These are phyloP conservation scores for Tetratostichococcus sp. DNA, from an alignment of 139 green algal genomes.

Conservation along the genomic window DNA sequence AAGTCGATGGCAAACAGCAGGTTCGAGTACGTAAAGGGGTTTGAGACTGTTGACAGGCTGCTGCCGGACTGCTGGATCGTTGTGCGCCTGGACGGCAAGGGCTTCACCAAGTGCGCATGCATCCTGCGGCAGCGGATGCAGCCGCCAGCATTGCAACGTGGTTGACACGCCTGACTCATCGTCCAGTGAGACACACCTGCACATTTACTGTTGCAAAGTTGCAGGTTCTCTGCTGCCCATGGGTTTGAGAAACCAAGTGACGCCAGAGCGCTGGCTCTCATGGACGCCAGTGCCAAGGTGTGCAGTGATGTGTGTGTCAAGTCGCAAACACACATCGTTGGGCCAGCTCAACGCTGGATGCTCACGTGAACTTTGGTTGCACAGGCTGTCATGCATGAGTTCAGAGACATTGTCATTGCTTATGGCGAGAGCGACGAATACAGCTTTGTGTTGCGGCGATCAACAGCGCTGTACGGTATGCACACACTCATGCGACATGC, in stretches of 20 bases:
- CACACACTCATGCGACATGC: too few relatives aligned
- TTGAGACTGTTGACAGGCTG: constrained; percentile 68
- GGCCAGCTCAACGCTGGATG: too few relatives aligned
- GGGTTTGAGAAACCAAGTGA: constrained; percentile 86
- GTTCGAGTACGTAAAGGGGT: constrained; percentile 84
- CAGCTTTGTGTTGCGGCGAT: constrained; percentile 75
- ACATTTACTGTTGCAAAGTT: too few relatives aligned
- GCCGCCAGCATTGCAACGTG: too few relatives aligned
- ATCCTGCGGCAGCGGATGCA: too few relatives aligned
- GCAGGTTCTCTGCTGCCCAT: constrained; percentile 74
- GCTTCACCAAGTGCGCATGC: constrained; percentile 79
- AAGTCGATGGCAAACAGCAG: constrained; percentile 64
- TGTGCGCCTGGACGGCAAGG: constrained; percentile 79
- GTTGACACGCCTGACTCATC: too few relatives aligned
- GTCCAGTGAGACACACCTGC: too few relatives aligned
- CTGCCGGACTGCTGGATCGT: constrained; percentile 83
- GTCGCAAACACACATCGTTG: too few relatives aligned
- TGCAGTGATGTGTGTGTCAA: not conserved
- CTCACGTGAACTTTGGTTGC: not conserved
- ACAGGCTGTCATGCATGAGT: constrained; percentile 65
- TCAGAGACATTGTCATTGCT: constrained; percentile 68
- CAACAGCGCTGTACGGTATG: constrained; percentile 65
- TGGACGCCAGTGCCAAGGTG: constrained; percentile 54
- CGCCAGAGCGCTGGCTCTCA: constrained; percentile 66
- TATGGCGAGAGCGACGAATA: constrained; percentile 89